These are phyloP conservation scores for Clavispora phyllophila DNA, from an alignment of 805 yeast species.

Conservation along the genomic window DNA sequence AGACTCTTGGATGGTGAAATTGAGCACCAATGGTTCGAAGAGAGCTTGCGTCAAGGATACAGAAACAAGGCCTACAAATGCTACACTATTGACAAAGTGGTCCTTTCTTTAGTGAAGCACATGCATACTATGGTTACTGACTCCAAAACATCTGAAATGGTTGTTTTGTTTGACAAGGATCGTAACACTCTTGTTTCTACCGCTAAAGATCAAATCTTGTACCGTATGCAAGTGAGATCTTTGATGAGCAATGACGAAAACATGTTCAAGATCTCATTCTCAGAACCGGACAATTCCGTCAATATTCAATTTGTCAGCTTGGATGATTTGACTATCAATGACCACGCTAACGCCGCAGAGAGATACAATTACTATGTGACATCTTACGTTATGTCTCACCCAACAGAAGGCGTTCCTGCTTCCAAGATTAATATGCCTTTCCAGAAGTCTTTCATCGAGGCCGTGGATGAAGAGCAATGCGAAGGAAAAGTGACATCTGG, in stretches of 20 bases:
- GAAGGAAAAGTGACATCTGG: conserved; percentile 66
- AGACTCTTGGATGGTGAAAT: conserved; percentile 81
- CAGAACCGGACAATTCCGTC: conserved; percentile 47
- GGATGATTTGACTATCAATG: conserved; percentile 76
- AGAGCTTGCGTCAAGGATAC: conserved; percentile 89
- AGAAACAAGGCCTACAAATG: conserved; percentile 88
- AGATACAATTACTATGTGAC: conserved; percentile 92
- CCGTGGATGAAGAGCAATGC: conserved; percentile 49
- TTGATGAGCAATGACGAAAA: conserved; percentile 80
- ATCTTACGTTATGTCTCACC: conserved; percentile 88
- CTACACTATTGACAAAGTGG: conserved; percentile 89
- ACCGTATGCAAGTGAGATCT: conserved; percentile 81
- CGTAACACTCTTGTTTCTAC: conserved; percentile 59
- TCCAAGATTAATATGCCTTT: conserved; percentile 77
- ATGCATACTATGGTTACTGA: conserved; percentile 82
- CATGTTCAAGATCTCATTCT: conserved; percentile 81
- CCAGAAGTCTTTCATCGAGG: conserved; percentile 52
- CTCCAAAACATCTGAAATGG: conserved; percentile 70
- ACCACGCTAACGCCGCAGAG: conserved; percentile 69
- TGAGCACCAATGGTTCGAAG: conserved; percentile 95
- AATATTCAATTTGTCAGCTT: conserved; percentile 79
- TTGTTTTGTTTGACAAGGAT: conserved; percentile 78
- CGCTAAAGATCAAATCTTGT: conserved; percentile 82
- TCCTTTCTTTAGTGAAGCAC: conserved; percentile 70
- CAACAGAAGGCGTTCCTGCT: conserved; percentile 91